Conservation (phyloP, 169 alveolate species). For the Babesia gibsoni region DNA sequence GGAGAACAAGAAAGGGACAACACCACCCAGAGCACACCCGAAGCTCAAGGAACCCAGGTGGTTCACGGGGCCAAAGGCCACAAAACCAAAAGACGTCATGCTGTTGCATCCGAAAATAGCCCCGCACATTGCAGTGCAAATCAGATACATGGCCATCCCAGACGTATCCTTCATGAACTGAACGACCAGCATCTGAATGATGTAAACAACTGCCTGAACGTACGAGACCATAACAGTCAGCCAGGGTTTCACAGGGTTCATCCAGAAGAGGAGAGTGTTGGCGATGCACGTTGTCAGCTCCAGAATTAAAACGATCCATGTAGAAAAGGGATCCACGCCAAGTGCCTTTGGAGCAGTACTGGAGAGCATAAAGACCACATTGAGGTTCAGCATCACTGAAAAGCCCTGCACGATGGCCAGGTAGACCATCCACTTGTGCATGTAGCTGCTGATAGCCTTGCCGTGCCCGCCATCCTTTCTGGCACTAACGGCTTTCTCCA, state of each 20-base stretch:
- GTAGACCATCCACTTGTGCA: conserved; percentile 3
- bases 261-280: conserved; percentile 22
- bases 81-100: conserved; percentile 11
- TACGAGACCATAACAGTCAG: conserved; percentile 11
- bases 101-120: conserved; percentile 18
- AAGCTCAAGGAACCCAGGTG: conserved; percentile 30
- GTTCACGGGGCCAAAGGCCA: conserved; percentile 37
- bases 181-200: conserved; percentile 12
- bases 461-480: no score
- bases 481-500: no score
- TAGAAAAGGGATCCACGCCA: conserved; percentile 7
- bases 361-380: conserved; percentile 30
- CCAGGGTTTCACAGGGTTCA: conserved; percentile 34
- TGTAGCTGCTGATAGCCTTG: not conserved
- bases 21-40: conserved; percentile 37
- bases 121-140: not conserved
- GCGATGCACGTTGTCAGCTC: conserved; percentile 2
- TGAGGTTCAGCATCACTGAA: conserved; percentile 16
- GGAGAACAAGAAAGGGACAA: conserved; percentile 22
- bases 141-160: conserved; percentile 27
- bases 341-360: conserved; percentile 21
- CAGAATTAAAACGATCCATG: conserved; percentile 9
- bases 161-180: not conserved
- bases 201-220: conserved; percentile 15
- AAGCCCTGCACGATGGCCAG: conserved; percentile 42